These are phyloP conservation scores for Camptophora hylomeconis DNA, from an alignment of 2,329 filamentous ascomycete genomes.

Conservation along the genomic window DNA sequence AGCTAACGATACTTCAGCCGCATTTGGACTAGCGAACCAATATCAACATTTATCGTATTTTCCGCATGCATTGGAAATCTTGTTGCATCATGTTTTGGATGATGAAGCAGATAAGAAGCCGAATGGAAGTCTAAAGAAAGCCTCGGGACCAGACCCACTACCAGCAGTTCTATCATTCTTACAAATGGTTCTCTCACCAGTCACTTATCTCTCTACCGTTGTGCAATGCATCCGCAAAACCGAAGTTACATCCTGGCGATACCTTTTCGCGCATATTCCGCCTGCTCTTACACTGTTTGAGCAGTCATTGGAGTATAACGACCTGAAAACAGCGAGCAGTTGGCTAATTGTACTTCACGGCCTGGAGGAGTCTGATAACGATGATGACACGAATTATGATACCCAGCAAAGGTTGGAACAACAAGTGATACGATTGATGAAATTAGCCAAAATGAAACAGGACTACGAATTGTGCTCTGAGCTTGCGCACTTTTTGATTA, in stretches of 20 bases:
- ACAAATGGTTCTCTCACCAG: constrained; percentile 56
- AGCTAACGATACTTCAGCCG: constrained; percentile 59
- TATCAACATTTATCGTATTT: constrained; percentile 87
- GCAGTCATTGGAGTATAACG: constrained; percentile 71
- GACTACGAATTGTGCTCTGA: constrained; percentile 97
- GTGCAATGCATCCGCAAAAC: constrained; percentile 97
- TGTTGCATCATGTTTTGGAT: constrained; percentile 85
- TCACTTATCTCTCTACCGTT: constrained; percentile 78
- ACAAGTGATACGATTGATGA: constrained; percentile 62
- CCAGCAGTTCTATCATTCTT: constrained; percentile 47
- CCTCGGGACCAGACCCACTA: constrained; percentile 22
- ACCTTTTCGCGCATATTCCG: constrained; percentile 80
- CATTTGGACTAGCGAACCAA: constrained; percentile 67
- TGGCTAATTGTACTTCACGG: constrained; percentile 94
- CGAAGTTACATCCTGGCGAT: constrained; percentile 87
- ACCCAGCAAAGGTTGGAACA: constrained; percentile 23
- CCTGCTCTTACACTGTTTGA: constrained; percentile 88
- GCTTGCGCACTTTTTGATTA: constrained; percentile 84
- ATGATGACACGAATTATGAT: constrained; percentile 39
- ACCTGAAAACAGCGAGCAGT: constrained; percentile 86
- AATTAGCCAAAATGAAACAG: constrained; percentile 64
- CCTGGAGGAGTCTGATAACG: constrained; percentile 39
- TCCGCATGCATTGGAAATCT: constrained; percentile 77
- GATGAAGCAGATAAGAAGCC: constrained; percentile 64
- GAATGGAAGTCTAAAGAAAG: constrained; percentile 19